Evolutionary conservation across 176 grass and related monocot species (phyloP).

Genomic region (Juncus inflexus): DNA sequence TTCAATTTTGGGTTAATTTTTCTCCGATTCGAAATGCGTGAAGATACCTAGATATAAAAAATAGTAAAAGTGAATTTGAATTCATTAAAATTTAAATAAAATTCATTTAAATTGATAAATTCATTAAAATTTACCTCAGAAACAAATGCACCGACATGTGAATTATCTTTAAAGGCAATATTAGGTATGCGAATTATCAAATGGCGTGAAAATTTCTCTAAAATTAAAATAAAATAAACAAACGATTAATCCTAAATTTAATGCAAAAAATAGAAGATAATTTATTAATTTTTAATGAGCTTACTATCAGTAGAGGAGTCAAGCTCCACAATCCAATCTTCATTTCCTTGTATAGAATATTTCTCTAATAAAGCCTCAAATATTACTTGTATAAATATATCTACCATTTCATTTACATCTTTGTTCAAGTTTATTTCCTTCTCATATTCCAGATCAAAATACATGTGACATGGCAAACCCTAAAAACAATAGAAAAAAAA

Average conservation of each 20-base stretch:
- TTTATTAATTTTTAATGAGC: neutral
- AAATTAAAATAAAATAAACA: constrained; percentile 26
- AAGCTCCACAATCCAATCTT: constrained; percentile 82
- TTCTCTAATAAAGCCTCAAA: constrained; percentile 64
- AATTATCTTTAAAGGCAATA: constrained; percentile 92
- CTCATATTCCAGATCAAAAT: neutral
- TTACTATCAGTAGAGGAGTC: constrained; percentile 78
- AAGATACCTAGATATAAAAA: constrained; percentile 53
- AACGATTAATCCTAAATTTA: neutral
- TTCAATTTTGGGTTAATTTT: constrained; percentile 41
- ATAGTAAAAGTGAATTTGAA: constrained; percentile 1
- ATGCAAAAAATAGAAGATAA: neutral
- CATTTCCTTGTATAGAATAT: constrained; percentile 75
- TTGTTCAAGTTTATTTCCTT: too few relatives aligned
- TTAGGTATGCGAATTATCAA: constrained; percentile 77
- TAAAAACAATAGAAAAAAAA: too few relatives aligned
- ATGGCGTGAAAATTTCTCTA: constrained; percentile 97
- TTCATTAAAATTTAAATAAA: neutral
- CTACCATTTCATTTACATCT: constrained; percentile 57
- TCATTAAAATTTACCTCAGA: constrained; percentile 62
- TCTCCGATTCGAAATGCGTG: constrained; percentile 46
- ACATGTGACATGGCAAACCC: neutral
- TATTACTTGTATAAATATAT: constrained; percentile 37
- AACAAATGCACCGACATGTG: constrained; percentile 86
- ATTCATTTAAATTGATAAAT: constrained; percentile 19